Conservation (phyloP, 345 rosid species). For the Anastatica hierochuntica region DNA sequence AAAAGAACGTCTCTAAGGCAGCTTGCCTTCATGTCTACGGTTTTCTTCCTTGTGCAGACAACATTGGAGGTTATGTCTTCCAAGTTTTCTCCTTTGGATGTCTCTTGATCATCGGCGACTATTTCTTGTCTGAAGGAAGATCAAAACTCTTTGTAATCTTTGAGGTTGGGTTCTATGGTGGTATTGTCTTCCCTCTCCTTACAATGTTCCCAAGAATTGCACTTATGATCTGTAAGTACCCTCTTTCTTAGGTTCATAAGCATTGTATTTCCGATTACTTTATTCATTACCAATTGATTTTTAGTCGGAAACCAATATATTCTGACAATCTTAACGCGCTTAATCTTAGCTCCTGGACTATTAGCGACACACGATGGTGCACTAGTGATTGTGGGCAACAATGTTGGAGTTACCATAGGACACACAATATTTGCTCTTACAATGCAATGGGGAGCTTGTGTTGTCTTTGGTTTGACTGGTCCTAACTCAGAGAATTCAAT, state of each 20-base stretch:
- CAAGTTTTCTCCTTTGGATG: conserved; percentile 26
- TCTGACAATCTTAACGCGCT: not conserved
- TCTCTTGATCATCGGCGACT: conserved; percentile 27
- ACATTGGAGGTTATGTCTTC: conserved; percentile 24
- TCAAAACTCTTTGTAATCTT: conserved; percentile 24
- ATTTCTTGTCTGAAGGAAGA: conserved; percentile 27
- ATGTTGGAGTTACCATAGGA: conserved; percentile 23
- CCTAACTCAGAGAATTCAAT: conserved; percentile 13
- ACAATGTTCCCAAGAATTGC: conserved; percentile 28
- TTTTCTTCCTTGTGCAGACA: conserved; percentile 32
- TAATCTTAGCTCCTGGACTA: conserved; percentile 23
- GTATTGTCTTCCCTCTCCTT: conserved; percentile 26
- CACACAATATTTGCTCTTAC: conserved; percentile 25
- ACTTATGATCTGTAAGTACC: conserved; percentile 20
- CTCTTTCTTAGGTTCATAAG: too few species aligned
- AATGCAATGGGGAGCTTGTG: conserved; percentile 34
- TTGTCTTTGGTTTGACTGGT: conserved; percentile 22
- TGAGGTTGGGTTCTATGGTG: conserved; percentile 28
- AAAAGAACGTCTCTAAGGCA: conserved; percentile 14
- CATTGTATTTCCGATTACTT: too few species aligned
- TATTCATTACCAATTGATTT: not conserved
- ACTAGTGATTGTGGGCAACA: conserved; percentile 12
- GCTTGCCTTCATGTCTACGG: conserved; percentile 27
- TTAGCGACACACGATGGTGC: conserved; percentile 22
- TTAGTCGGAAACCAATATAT: not conserved